Conservation (phyloP, 2,329 filamentous ascomycete genomes). For the Pseudocercospora musae region DNA sequence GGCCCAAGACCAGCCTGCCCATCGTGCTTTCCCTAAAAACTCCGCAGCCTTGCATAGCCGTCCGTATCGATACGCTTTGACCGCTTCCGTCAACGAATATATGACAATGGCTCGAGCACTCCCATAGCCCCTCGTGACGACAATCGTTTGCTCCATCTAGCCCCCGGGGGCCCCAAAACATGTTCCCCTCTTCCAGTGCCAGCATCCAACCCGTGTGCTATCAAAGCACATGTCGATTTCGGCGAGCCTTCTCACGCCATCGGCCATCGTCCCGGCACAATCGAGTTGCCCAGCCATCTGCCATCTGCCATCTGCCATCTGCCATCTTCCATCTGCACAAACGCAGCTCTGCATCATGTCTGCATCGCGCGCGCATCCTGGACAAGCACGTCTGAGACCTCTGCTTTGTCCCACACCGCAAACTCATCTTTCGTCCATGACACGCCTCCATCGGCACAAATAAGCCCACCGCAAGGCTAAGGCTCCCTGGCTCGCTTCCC, state of each 20-base stretch:
- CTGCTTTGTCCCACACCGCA: slow-evolving; percentile 33
- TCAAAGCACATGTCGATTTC: not conserved
- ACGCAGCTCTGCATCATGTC: slow-evolving; percentile 18
- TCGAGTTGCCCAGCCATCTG: slow-evolving; percentile 5
- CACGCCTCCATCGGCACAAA: slow-evolving; percentile 19
- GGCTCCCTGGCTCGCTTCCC: slow-evolving; percentile 16
- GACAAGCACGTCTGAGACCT: slow-evolving; percentile 22
- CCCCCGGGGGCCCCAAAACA: no score
- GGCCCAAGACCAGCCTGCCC: not conserved
- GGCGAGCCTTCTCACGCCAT: not conserved
- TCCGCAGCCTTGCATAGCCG: not conserved
- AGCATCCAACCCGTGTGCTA: not conserved
- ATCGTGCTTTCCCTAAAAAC: no score
- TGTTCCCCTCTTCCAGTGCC: no score
- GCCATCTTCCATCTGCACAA: no score
- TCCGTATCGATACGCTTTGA: not conserved
- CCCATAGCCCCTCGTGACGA: not conserved
- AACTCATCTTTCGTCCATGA: slow-evolving; percentile 17
- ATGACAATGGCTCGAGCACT: not conserved
- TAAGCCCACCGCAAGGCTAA: slow-evolving; percentile 12
- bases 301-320: no score
- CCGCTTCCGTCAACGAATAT: not conserved
- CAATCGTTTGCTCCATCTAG: slow-evolving; percentile 1
- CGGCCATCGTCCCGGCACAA: no score
- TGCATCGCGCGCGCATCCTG: slow-evolving; percentile 13